Conservation (phyloP, 495 filamentous ascomycete genomes). For the Penicillium alfredii region DNA sequence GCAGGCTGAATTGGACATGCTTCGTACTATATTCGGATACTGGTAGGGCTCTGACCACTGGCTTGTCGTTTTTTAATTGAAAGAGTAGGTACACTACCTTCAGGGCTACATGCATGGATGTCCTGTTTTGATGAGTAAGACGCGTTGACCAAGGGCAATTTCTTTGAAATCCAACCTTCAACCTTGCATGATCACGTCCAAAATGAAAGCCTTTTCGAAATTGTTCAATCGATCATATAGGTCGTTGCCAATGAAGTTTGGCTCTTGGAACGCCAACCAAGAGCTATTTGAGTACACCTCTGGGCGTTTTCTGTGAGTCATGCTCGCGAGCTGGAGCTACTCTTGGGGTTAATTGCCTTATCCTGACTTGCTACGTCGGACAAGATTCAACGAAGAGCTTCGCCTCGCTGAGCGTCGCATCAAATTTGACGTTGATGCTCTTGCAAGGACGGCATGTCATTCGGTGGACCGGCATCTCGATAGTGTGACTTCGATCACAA, state of each 20-base stretch:
- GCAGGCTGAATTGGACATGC: too few species aligned
- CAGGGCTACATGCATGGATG: too few species aligned
- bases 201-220: constrained; percentile 7
- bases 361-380: constrained; percentile 2
- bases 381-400: constrained; percentile 18
- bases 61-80: too few species aligned
- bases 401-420: constrained; percentile 15
- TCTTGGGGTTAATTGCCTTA: constrained; percentile 3
- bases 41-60: too few species aligned
- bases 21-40: too few species aligned
- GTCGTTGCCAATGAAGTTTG: constrained; percentile 3
- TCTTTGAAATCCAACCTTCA: too few species aligned
- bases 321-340: constrained; percentile 2
- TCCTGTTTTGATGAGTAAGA: too few species aligned
- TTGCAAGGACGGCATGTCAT: constrained; percentile 9
- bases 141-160: too few species aligned
- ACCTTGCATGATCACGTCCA: too few species aligned
- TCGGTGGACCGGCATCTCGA: constrained; percentile 4
- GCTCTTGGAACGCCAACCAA: constrained; percentile 3
- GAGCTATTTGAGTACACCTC: constrained; percentile 22
- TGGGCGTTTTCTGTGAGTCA: constrained; percentile 20
- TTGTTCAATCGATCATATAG: constrained; percentile 2
- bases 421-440: constrained; percentile 16
- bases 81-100: too few species aligned
- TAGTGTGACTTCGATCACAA: constrained; percentile 16